A percentile compares a stretch with the other conserved stretches of the same genome.
Evolutionary conservation across 768 basidiomycete species (phyloP).

Genomic region (Erythrobasidium yunnanense): DNA sequence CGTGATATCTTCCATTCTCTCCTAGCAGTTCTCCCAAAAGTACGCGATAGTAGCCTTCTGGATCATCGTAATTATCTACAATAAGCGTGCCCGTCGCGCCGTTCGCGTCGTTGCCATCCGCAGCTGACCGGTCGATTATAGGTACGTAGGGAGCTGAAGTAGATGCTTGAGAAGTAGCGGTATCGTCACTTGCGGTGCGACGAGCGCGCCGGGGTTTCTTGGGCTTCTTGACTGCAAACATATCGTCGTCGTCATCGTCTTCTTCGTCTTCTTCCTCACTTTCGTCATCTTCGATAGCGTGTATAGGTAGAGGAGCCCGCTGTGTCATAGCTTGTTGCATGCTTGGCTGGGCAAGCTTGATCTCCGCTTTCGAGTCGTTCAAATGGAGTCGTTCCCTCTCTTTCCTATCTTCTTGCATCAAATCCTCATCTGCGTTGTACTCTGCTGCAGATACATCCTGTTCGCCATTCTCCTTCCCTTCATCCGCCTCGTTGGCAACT

Average conservation of each 20-base stretch:
- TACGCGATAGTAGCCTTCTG: constrained; percentile 90
- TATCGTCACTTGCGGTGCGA: background rate
- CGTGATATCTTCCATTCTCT: constrained; percentile 83
- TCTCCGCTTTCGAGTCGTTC: constrained; percentile 29
- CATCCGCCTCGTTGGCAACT: constrained; percentile 46
- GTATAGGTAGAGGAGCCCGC: background rate
- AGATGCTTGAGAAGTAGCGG: background rate
- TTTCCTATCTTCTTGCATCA: constrained; percentile 65
- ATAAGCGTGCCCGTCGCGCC: constrained; percentile 51
- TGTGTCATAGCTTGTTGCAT: too few relatives aligned
- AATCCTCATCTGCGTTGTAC: constrained; percentile 75
- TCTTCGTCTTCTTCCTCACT: constrained; percentile 44
- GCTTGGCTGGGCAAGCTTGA: constrained; percentile 24
- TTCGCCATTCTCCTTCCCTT: too few relatives aligned
- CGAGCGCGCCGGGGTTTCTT: constrained; percentile 48
- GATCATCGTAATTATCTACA: constrained; percentile 78
- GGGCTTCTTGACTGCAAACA: constrained; percentile 69
- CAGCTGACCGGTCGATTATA: constrained; percentile 42
- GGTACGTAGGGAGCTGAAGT: constrained; percentile 23
- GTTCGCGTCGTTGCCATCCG: constrained; percentile 61
- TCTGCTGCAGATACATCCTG: constrained; percentile 83
- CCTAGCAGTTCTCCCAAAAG: constrained; percentile 80
- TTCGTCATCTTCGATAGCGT: background rate
- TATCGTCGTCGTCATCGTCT: constrained; percentile 72
- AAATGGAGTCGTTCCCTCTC: constrained; percentile 45